Evolutionary conservation across 2,329 filamentous ascomycete genomes (phyloP).

Genomic region (Ceratocystiopsis sp.): DNA sequence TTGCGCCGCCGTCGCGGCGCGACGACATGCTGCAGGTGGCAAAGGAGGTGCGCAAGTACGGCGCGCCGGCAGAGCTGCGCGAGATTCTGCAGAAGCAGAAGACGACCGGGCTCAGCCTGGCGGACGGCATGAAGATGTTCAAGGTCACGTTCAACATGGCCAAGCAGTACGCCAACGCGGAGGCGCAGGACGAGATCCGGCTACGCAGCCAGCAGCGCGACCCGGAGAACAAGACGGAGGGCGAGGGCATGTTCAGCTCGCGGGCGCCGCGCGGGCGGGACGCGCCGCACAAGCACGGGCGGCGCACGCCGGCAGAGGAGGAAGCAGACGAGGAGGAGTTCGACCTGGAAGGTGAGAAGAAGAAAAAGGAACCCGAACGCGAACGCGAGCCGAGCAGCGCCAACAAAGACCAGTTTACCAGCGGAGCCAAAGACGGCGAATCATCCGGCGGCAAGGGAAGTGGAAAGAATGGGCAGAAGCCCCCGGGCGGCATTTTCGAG

Average conservation of each 20-base stretch:
- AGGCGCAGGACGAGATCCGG: constrained; percentile 7
- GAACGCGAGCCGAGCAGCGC: background rate
- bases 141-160: constrained; percentile 38
- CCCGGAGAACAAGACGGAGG: constrained; percentile 5
- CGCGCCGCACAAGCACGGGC: no score
- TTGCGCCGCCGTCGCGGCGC: constrained; percentile 19
- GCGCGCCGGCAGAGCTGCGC: constrained; percentile 51
- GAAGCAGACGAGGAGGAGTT: constrained; percentile 5
- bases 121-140: constrained; percentile 41
- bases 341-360: background rate
- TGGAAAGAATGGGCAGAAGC: constrained; percentile 15
- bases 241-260: constrained; percentile 11
- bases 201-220: background rate
- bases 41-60: constrained; percentile 46
- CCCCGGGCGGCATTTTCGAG: constrained; percentile 11
- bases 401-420: no score
- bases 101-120: constrained; percentile 26
- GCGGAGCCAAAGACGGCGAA: constrained; percentile 1
- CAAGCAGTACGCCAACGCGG: constrained; percentile 18
- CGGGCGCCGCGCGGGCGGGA: constrained; percentile 10
- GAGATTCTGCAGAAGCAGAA: constrained; percentile 40
- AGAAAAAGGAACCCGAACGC: background rate
- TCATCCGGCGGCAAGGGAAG: constrained; percentile 8
- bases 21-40: constrained; percentile 37
- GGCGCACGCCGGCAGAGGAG: no score